Evolutionary conservation across 1,284 basidiomycete genomes (phyloP), one percentile per base, ranked within the genome.

Genomic region (Caloboletus firmus): DNA sequence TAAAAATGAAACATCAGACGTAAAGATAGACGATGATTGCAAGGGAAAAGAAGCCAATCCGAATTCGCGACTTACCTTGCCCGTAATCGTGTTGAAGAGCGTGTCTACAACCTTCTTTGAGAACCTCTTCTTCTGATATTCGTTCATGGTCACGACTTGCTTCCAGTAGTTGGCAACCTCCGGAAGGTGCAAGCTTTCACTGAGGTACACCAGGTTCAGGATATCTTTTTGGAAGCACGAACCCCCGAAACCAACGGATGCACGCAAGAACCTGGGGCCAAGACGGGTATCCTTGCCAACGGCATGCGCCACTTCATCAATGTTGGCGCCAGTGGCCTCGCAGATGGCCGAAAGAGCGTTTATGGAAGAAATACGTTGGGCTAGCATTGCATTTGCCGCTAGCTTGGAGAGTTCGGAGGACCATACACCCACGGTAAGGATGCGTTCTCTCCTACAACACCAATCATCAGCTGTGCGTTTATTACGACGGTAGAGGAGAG

Each of bases 221-320:
- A 99, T 98, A 72, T 99, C 96, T 76, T 97, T 97, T 77, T 98
- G 95, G 91, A 99, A 99, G 78, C 97, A 99, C 35, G 91, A 95
- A 34, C 96, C 96, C 61, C 96, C 96, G 66, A 98, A 99, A n/a
- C 96, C 93, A 59, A 95, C 91, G 40, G 88, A 91, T 36, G 93
- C 92, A 73, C 93, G 94, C 67, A 99, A 80, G 85, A 99, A 99
- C 73, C 93, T 96, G 67, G 93, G 83, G 5, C 97, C 97, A 54
- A 99, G 84, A 61, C 97, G 93, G 24, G 85, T 82, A 75, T 99
- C 97, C 64, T 87, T 88, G 31, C 96, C 96, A 68, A 98, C 90
- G 11, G 97, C 95, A 69, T 92, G 83, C 3, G 97, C 89, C 59
- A 99, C 96, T 76, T 99, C 97, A 74, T 98, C 94, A 55, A 99